A percentile compares a stretch with the other conserved stretches of the same genome.
These are phyloP conservation scores for Jackrogersella multiformis DNA, from an alignment of 495 filamentous ascomycete genomes.

Conservation along the genomic window DNA sequence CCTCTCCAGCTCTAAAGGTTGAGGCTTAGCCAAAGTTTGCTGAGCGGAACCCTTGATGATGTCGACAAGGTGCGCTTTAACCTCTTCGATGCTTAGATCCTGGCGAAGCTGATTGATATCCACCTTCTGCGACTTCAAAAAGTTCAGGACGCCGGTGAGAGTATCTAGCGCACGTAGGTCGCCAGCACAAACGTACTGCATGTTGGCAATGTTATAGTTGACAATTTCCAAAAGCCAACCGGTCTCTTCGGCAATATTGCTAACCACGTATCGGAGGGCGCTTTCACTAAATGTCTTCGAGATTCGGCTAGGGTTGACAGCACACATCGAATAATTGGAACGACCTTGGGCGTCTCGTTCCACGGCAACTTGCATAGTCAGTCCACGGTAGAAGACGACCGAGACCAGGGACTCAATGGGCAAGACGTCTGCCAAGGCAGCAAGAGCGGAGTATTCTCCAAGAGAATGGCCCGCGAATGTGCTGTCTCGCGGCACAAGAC, in stretches of 20 bases:
- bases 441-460: conserved; percentile 97
- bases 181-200: conserved; percentile 98
- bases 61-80: conserved; percentile 82
- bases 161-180: conserved; percentile 96
- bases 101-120: conserved; percentile 93
- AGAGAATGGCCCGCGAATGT: conserved; percentile 98
- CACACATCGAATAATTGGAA: conserved; percentile 98
- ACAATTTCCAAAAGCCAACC: conserved; percentile 97
- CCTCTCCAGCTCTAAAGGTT: conserved; percentile 86
- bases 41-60: conserved; percentile 87
- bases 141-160: conserved; percentile 91
- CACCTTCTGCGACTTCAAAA: conserved; percentile 92
- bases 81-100: conserved; percentile 74
- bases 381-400: conserved; percentile 97
- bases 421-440: conserved; percentile 97
- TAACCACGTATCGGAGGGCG: conserved; percentile 93
- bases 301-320: conserved; percentile 96
- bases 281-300: conserved; percentile 98
- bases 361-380: conserved; percentile 99
- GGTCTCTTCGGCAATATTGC: conserved; percentile 89
- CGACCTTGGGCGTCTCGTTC: conserved; percentile 92
- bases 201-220: conserved; percentile 98
- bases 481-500: conserved; percentile 93
- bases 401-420: conserved; percentile 98
- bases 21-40: conserved; percentile 86